Base-by-base conservation (phyloP, 1,284 basidiomycete genomes). In the Ceratobasidium sp. region DNA sequence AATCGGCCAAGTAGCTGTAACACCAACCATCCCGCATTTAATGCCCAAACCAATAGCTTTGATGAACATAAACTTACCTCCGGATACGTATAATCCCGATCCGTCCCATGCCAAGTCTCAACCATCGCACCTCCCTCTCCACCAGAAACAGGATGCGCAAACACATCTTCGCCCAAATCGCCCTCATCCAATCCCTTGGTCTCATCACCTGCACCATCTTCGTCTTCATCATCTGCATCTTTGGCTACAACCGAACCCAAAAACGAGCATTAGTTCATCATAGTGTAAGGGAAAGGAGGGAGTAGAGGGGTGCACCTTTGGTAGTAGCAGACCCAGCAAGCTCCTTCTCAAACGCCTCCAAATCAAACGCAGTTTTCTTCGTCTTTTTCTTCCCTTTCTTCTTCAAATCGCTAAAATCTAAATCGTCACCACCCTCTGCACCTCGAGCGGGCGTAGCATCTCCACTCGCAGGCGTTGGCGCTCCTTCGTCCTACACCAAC, bases 1-100 rank as follows among this genome's bases (percentile, higher is more conserved):
- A 99, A 97, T 58, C 97, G 94, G 49, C 92, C 92, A 77, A 99
- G 91, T 67, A 99, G 95, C 95, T 97, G 79, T 6, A 60, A 61
- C 55, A 81, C 79, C 33, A 33, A 4, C 33, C 76, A 76, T 13
- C 53, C 18, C 46, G 46, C 61, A 20, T 46, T 39, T 44, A 69
- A 64, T 44, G 33, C 33, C 33, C 46, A 42, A 49, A 56, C 20
- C 55, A 15, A 26, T 51, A n/a, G 13, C 7, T 51, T 33, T 33
- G 4, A 33, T 33, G 4, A 4, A 33, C 33, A 33, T 4, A 4
- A 33, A 83, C 87, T 77, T 80, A 95, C 96, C 89, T 99, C 97
- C 77, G 91, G 91, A 85, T 99, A 99, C 39, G 92, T 94, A 84
- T 99, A 98, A 86, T 99, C 97, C 60, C 97, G 91, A 85, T 97